Evolutionary conservation across 2,329 filamentous ascomycete species (phyloP), one percentile per base, ranked within the genome.

Genomic region (Diplodia corticola): DNA sequence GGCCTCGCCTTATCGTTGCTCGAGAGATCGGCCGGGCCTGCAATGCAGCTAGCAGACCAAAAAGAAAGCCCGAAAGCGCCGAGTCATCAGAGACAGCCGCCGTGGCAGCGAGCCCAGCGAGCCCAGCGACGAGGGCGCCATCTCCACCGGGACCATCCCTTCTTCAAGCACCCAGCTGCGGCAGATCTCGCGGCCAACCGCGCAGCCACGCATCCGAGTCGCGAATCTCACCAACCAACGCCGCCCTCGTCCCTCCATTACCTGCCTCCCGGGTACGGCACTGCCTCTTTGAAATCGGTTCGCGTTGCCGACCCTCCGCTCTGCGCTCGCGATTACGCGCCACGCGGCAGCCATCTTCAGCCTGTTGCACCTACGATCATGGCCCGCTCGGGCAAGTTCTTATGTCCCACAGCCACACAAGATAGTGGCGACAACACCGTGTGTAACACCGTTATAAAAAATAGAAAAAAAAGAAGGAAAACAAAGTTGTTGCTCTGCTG

Each of bases 221-320:
- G 55, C 37, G 35, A 60, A 60, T 60, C 55, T 60, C 24, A 40
- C 55, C 51, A 55, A 37, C 51, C 51, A 55, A 26, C 50, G 26
- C 17, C 24, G 50, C 50, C 12, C 35, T n/a, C 22, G 12, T n/a
- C 49, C 49, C 49, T 53, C 49, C 20, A 9, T 5, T 35, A 33
- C 37, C 37, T 30, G 13, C 22, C 24, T 15, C 55, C 28, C 55
- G 37, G 26, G n/a, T 40, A n/a, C 4, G 22, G 17, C 55, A 48
- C 37, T 60, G 37, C 55, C 55, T 60, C 55, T 30, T 60, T 60
- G 37, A 24, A 60, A 5, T 60, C 55, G 55, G 55, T 20, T 60
- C 37, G 40, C 37, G 24, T 60, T 60, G 55, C 55, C 55, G 55
- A 46, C 55, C 37, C 55, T 60, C 37, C 55, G n/a, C 24, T n/a